Evolutionary conservation across 345 rosid species (phyloP).

Genomic region (Raphanus sativus): DNA sequence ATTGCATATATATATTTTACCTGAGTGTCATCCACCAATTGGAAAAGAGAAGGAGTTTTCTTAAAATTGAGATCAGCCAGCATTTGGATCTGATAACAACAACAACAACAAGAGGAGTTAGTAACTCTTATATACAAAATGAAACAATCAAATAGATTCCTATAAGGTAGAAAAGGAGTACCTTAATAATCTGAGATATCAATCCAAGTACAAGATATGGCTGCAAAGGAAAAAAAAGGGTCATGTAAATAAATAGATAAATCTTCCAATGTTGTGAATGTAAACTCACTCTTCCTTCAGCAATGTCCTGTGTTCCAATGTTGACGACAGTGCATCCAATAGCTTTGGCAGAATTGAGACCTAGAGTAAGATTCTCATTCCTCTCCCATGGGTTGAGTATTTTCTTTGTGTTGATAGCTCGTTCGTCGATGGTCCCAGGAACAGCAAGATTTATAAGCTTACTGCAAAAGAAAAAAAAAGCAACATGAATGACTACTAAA

Average conservation of each 20-base stretch:
- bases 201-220: slow-evolving; percentile 94
- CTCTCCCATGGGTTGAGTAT: slow-evolving; percentile 95
- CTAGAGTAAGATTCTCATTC: slow-evolving; percentile 95
- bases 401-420: slow-evolving; percentile 89
- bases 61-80: slow-evolving; percentile 87
- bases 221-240: slow-evolving; percentile 43
- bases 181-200: slow-evolving; percentile 97
- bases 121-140: slow-evolving; percentile 10
- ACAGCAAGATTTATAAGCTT: slow-evolving; percentile 97
- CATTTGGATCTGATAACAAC: slow-evolving; percentile 71
- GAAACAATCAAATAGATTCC: not conserved
- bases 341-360: slow-evolving; percentile 98
- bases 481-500: slow-evolving; percentile 23
- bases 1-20: slow-evolving; percentile 36
- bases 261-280: not conserved
- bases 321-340: slow-evolving; percentile 98
- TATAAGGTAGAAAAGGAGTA: slow-evolving; percentile 30
- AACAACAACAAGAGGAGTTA: slow-evolving; percentile 31
- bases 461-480: slow-evolving; percentile 42
- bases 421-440: slow-evolving; percentile 95
- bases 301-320: slow-evolving; percentile 90
- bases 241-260: too few relatives aligned
- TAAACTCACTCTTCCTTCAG: slow-evolving; percentile 85
- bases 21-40: slow-evolving; percentile 79
- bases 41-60: slow-evolving; percentile 95